Evolutionary conservation across 352 stramenopile genomes (phyloP).

Genomic region (Phytophthora tentaculata): DNA sequence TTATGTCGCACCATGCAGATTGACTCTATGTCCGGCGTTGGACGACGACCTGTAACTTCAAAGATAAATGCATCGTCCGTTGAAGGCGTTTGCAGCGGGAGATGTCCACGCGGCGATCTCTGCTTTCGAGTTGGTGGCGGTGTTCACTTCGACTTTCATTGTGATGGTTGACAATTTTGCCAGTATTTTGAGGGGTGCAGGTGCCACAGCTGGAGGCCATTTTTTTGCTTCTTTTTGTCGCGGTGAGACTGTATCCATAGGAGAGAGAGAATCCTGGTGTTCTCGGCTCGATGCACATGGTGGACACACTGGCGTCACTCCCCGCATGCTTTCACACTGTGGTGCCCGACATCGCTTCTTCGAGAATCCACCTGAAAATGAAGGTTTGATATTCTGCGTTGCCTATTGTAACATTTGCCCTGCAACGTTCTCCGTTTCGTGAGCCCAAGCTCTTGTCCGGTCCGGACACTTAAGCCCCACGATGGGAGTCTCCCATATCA

Average conservation of each 20-base stretch:
- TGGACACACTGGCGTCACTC: slow-evolving; percentile 30
- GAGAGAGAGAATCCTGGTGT: slow-evolving; percentile 18
- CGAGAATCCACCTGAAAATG: slow-evolving; percentile 24
- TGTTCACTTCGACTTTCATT: slow-evolving; percentile 5
- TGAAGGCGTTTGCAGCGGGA: slow-evolving; percentile 6
- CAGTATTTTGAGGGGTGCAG: slow-evolving; percentile 14
- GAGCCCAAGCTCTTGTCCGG: slow-evolving; percentile 17
- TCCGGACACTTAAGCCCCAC: slow-evolving; percentile 14
- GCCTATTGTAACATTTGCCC: slow-evolving; percentile 12
- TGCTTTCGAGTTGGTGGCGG: neutral
- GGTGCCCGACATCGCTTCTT: neutral
- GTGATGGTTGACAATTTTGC: slow-evolving; percentile 7
- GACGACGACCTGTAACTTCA: slow-evolving; percentile 23
- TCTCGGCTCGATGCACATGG: slow-evolving; percentile 10
- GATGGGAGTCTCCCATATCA: slow-evolving; percentile 21
- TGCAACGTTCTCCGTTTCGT: neutral
- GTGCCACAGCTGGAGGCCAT: slow-evolving; percentile 7
- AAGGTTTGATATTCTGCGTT: slow-evolving; percentile 11
- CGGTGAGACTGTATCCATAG: neutral
- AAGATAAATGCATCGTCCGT: neutral
- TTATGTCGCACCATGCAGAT: slow-evolving; percentile 10
- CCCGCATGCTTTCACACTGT: slow-evolving; percentile 2
- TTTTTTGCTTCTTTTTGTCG: slow-evolving; percentile 15
- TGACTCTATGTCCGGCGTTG: slow-evolving; percentile 11
- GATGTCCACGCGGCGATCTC: slow-evolving; percentile 7